Base-by-base conservation (phyloP, 192 early-diverging fungal species). In the Entomortierella lignicola region DNA sequence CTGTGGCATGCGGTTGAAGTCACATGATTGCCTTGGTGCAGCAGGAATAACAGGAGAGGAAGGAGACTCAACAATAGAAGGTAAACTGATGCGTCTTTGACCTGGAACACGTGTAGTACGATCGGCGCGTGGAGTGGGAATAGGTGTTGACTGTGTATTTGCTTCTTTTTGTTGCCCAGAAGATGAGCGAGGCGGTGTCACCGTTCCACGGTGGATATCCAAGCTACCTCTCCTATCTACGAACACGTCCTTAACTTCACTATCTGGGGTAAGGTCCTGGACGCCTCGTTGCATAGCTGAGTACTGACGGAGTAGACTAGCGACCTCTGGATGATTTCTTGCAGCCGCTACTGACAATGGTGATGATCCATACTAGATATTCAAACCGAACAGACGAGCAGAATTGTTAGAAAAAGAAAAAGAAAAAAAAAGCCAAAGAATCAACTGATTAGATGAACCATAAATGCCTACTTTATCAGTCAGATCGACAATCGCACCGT, bases 401-500 rank as follows among this genome's bases (percentile, higher is more conserved):
- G 12, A 30, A 55, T 29, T 21, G 57, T 59, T 18, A 59, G 37
- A 42, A 8, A 39, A 17, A 1, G 34, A 39, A 10, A 17, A 29
- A 30, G 27, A 47, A 44, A 50, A 13, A 41, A 30, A 30, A 26
- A 50, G 4, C 10, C 7, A 4, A 29, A 42, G 13, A 42, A 42
- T 6, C 39, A 42, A 42, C 13, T 13, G 13, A 42, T 47, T 20
- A 47, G 2, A 20, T 20, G 44, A 47, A 42, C 39, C 6, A 11
- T 27, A 18, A n/a, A 26, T 27, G 10, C 51, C 30, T 48, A 79
- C 75, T 57, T 88, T 88, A 63, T 93, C 92, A 37, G 72, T 82
- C 26, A 91, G 63, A 17, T 93, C 86, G 5, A 86, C 71, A 12
- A 75, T 81, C 7, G 92, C 93, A 13, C 90, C 89, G 39, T 87